Evolutionary conservation across 2,329 filamentous ascomycete genomes (phyloP), one percentile per base, ranked within the genome.

Genomic region (Pseudogymnoascus sp.): DNA sequence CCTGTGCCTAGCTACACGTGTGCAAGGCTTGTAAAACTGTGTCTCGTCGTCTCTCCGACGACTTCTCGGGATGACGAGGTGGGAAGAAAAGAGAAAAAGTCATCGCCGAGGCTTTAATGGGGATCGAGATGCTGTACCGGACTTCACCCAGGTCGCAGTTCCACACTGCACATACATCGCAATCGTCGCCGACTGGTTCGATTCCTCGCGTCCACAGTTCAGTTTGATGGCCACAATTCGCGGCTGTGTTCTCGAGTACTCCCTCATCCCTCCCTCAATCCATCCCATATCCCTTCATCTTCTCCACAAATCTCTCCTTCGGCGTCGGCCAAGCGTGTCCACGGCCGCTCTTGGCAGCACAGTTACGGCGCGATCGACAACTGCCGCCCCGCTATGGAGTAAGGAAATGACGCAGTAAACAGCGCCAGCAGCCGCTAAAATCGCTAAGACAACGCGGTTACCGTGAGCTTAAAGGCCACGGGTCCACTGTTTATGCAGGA

Each of bases 401-500:
- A 54, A 20, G 16, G 28, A 9, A 54, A 54, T 54, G 47, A 54
- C 47, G 47, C 47, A 54, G n/a, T 4, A 18, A 54, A 33, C 25
- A 33, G 47, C 28, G 28, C 47, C 47, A 35, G 47, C 16, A 5
- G 33, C 28, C 47, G 47, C 43, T 50, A 50, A 18, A 3, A 18
- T 22, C 25, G 43, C 47, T 33, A 54, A 20, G 25, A 33, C 47
- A 18, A 33, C 28, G 28, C 28, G 9, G 47, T 35, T n/a, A 6
- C n/a, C 28, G 28, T 33, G 47, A 54, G 28, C 47, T 54, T 54
- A 54, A 54, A 54, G 47, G 9, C 47, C 25, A 14, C n/a, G 6
- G n/a, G 28, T 33, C 47, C 47, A 54, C 47, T 54, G 16, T 54
- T 54, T 54, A 54, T 54, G 47, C 28, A 54, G 28, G 47, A 35